These are phyloP conservation scores for Apiotrichum domesticum DNA, from an alignment of 1,284 basidiomycete species.

Conservation along the genomic window DNA sequence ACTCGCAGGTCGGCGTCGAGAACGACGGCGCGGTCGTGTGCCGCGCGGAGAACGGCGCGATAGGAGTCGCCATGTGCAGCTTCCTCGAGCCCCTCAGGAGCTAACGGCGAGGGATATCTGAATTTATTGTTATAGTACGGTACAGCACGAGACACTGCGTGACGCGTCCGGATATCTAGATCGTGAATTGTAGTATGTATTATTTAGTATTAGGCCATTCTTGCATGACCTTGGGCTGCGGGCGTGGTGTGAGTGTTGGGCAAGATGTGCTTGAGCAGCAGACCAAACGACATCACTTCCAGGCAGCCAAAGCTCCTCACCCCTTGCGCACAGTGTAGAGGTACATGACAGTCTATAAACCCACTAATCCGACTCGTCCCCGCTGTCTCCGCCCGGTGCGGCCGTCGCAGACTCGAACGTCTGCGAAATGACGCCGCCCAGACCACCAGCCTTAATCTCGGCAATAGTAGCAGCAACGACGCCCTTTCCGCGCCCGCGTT, in stretches of 20 bases:
- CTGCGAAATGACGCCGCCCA: constrained; percentile 4
- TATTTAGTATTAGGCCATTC: too few species aligned
- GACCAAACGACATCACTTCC: too few species aligned
- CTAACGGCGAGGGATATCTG: neutral
- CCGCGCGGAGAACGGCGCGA: constrained; percentile 31
- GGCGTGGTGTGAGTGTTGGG: too few species aligned
- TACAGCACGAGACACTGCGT: too few species aligned
- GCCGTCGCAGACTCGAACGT: constrained; percentile 3
- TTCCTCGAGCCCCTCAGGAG: constrained; percentile 41
- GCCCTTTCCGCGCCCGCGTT: constrained; percentile 35
- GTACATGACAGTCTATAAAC: too few species aligned
- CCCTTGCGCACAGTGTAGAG: too few species aligned
- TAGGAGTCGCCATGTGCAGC: constrained; percentile 46
- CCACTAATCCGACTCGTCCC: constrained; percentile 18
- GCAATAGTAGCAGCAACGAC: constrained; percentile 33
- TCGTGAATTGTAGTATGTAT: too few species aligned
- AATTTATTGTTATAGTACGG: too few species aligned
- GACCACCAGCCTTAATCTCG: constrained; percentile 26
- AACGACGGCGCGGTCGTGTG: constrained; percentile 47
- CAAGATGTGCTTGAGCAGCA: too few species aligned
- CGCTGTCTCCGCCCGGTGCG: constrained; percentile 10
- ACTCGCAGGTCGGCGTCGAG: constrained; percentile 43
- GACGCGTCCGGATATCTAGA: too few species aligned
- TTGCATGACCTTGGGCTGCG: too few species aligned
- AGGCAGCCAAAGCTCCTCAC: too few species aligned